Conservation (phyloP, 2,329 filamentous ascomycete species). For the Phyllosticta ampelicida region DNA sequence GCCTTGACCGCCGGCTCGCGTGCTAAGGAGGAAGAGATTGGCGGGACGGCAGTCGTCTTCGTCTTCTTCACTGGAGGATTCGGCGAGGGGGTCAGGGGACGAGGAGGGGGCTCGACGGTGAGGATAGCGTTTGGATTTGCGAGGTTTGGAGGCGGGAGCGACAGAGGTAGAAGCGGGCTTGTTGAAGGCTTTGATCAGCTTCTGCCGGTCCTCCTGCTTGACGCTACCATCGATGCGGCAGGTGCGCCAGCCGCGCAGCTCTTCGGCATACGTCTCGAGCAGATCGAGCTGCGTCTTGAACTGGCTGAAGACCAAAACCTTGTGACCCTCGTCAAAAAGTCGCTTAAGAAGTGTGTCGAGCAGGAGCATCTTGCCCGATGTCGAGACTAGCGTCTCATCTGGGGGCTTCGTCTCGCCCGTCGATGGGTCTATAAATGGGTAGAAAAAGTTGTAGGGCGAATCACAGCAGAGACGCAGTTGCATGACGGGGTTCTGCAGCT, state of each 20-base stretch:
- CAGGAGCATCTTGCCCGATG: conserved; percentile 91
- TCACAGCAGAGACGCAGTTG: conserved; percentile 90
- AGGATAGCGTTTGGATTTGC: neutral
- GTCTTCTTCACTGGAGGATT: neutral
- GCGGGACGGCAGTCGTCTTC: conserved; percentile 41
- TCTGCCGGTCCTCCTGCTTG: conserved; percentile 49
- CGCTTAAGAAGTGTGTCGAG: conserved; percentile 74
- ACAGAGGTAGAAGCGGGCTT: conserved; percentile 21
- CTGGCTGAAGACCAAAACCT: conserved; percentile 91
- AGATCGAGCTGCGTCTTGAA: conserved; percentile 93
- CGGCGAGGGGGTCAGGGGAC: neutral
- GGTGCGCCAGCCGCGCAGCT: conserved; percentile 67
- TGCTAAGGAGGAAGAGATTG: conserved; percentile 79
- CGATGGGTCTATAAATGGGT: conserved; percentile 52
- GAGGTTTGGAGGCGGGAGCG: neutral
- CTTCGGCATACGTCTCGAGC: conserved; percentile 70
- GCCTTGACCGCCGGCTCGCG: conserved; percentile 83
- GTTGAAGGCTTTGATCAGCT: conserved; percentile 41
- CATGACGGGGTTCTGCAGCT: conserved; percentile 84
- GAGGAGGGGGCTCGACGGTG: neutral
- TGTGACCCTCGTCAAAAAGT: conserved; percentile 66
- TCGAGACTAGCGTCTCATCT: conserved; percentile 73
- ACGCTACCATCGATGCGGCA: conserved; percentile 90
- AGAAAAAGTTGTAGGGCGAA: conserved; percentile 92
- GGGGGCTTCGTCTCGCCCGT: conserved; percentile 38